phyloP scores from a whole-genome alignment of 345 rosid genomes.

The Hypericum androsaemum region DNA sequence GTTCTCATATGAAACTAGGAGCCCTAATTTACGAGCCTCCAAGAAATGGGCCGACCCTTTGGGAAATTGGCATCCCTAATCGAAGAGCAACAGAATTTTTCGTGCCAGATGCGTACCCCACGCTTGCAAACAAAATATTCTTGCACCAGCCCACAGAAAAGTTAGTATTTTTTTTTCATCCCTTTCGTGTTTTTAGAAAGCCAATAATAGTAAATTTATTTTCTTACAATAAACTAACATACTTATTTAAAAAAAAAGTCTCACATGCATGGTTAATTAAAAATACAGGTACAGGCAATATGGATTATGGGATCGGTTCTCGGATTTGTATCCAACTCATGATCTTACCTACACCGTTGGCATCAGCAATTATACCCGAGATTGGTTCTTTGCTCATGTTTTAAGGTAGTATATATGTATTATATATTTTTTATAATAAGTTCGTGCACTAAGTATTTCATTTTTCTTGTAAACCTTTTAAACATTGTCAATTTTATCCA shows the following conservation, averaged over 20 bases:
- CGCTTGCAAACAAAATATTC: constrained; percentile 34
- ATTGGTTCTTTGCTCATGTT: constrained; percentile 85
- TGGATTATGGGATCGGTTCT: constrained; percentile 62
- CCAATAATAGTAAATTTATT: too few species aligned
- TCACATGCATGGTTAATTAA: too few species aligned
- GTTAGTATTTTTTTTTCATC: constrained; percentile 16
- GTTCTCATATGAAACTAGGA: constrained; percentile 34
- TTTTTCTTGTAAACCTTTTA: background rate
- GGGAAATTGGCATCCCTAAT: constrained; percentile 86
- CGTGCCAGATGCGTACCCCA: constrained; percentile 54
- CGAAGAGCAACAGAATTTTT: constrained; percentile 65
- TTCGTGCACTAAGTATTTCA: too few species aligned
- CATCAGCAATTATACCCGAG: constrained; percentile 29
- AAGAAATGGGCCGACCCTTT: constrained; percentile 63
- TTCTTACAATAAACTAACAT: too few species aligned
- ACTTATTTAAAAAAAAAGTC: too few species aligned
- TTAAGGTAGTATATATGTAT: constrained; percentile 30
- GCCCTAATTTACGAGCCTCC: constrained; percentile 46
- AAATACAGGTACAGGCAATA: constrained; percentile 58
- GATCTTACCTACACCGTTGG: constrained; percentile 51
- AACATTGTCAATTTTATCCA: too few species aligned
- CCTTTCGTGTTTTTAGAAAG: too few species aligned
- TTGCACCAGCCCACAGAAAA: constrained; percentile 14
- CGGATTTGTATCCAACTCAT: constrained; percentile 33
- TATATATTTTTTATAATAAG: too few species aligned